Conservation (phyloP, 2,329 filamentous ascomycete species). For the Fusarium setosum region DNA sequence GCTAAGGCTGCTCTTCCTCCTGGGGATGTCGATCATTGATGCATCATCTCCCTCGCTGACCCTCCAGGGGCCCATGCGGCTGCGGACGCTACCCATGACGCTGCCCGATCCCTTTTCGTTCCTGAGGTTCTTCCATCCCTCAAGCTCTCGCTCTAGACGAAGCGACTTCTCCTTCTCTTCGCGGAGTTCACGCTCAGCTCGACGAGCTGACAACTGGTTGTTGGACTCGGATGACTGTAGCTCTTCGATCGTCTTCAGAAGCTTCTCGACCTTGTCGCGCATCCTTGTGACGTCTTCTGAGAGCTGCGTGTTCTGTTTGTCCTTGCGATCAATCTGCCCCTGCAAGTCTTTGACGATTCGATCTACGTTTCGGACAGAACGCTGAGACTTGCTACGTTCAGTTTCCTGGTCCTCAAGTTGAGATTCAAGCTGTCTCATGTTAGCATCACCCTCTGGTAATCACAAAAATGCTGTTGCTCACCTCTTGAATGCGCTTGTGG, state of each 20-base stretch:
- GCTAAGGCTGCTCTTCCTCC: constrained; percentile 73
- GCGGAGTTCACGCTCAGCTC: constrained; percentile 88
- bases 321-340: constrained; percentile 89
- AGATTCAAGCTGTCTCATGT: constrained; percentile 76
- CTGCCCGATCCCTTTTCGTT: constrained; percentile 66
- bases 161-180: constrained; percentile 87
- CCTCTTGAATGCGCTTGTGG: constrained; percentile 94
- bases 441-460: constrained; percentile 25
- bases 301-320: constrained; percentile 85
- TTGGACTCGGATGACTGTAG: constrained; percentile 88
- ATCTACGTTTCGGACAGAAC: constrained; percentile 91
- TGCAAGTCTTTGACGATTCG: constrained; percentile 94
- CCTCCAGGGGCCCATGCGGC: constrained; percentile 48
- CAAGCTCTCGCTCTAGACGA: constrained; percentile 87
- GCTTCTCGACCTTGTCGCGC: constrained; percentile 90
- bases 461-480: constrained; percentile 58
- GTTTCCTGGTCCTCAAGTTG: constrained; percentile 87
- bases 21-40: constrained; percentile 64
- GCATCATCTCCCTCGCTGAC: constrained; percentile 55
- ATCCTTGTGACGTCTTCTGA: constrained; percentile 86
- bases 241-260: constrained; percentile 92
- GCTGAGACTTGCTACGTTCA: constrained; percentile 82
- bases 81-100: constrained; percentile 60
- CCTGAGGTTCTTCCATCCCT: constrained; percentile 82
- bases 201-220: constrained; percentile 82